These are phyloP conservation scores for Echeveria elegans DNA, from an alignment of 164 flowering plant genomes.

Conservation along the genomic window DNA sequence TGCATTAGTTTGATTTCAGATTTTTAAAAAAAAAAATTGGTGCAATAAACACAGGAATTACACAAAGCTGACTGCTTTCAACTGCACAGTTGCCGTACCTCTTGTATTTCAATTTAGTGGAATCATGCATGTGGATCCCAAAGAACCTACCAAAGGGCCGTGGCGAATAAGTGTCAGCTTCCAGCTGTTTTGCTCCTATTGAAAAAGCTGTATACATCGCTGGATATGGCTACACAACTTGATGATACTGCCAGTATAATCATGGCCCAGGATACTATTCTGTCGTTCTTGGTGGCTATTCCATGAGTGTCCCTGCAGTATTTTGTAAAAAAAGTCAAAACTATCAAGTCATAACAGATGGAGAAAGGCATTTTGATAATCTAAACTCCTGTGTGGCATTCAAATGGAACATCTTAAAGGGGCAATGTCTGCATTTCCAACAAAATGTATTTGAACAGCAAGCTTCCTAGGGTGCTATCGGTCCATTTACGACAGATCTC, in stretches of 20 bases:
- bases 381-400: too few species aligned
- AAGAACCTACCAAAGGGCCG: background rate
- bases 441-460: background rate
- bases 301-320: slow-evolving; percentile 53
- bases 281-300: slow-evolving; percentile 59
- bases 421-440: background rate
- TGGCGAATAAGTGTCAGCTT: slow-evolving; percentile 12
- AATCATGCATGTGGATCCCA: background rate
- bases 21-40: too few species aligned
- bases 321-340: background rate
- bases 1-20: too few species aligned
- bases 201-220: slow-evolving; percentile 48
- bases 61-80: too few species aligned
- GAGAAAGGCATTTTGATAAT: too few species aligned
- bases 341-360: too few species aligned
- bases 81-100: too few species aligned
- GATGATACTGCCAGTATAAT: slow-evolving; percentile 63
- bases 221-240: slow-evolving; percentile 59
- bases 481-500: background rate
- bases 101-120: too few species aligned
- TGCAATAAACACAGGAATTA: too few species aligned
- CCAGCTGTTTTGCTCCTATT: slow-evolving; percentile 9
- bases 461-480: background rate
- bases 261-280: slow-evolving; percentile 52
- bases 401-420: too few species aligned